Conservation (phyloP, 192 early-diverging fungal species). For the Cetraspora pellucida region DNA sequence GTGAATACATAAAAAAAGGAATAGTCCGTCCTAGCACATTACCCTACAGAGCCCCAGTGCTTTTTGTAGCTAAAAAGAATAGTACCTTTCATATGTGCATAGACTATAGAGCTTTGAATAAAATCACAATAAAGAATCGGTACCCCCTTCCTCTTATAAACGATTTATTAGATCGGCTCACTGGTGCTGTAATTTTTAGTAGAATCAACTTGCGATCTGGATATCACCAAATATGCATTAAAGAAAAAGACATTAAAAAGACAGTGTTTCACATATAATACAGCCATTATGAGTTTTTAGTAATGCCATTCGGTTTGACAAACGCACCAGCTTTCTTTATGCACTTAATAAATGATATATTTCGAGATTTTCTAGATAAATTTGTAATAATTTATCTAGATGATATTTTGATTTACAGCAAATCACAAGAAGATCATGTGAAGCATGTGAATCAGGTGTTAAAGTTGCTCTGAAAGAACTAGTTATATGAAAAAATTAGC, state of each 20-base stretch:
- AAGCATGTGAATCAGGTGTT: constrained; percentile 24
- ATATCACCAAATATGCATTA: constrained; percentile 45
- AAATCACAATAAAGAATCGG: constrained; percentile 47
- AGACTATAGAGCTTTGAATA: constrained; percentile 53
- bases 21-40: constrained; percentile 29
- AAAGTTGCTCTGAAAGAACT: constrained; percentile 20
- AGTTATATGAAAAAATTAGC: constrained; percentile 33
- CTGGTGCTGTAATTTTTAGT: constrained; percentile 21
- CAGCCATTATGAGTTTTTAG: constrained; percentile 55
- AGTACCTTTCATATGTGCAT: constrained; percentile 44
- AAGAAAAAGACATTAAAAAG: constrained; percentile 36
- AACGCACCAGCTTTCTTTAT: constrained; percentile 66
- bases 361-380: constrained; percentile 44
- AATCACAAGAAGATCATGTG: constrained; percentile 23
- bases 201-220: constrained; percentile 36
- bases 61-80: constrained; percentile 36
- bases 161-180: constrained; percentile 6
- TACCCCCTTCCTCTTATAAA: constrained; percentile 49
- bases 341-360: constrained; percentile 48
- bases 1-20: too few relatives aligned
- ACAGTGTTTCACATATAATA: constrained; percentile 50
- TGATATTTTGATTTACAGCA: constrained; percentile 45
- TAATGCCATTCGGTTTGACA: constrained; percentile 65
- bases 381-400: constrained; percentile 46
- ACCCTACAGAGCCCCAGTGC: constrained; percentile 26